phyloP scores from a whole-genome alignment of 352 stramenopile genomes.

The Phytophthora hybrid region DNA sequence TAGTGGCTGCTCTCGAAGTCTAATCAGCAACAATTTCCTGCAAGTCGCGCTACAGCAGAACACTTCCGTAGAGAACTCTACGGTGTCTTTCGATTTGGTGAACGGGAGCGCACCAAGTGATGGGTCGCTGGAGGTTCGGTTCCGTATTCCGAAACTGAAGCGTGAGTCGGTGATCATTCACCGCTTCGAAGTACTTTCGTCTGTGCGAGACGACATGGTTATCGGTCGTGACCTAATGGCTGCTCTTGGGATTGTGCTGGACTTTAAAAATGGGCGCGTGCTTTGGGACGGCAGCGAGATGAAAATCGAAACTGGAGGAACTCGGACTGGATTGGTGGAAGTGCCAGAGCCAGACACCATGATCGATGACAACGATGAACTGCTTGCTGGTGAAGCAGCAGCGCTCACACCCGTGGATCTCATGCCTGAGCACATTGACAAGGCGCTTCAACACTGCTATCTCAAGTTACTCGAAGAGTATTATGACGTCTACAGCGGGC shows the following conservation, averaged over 20 bases:
- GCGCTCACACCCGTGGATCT: slow-evolving; percentile 2
- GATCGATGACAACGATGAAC: neutral
- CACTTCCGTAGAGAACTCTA: neutral
- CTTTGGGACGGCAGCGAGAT: neutral
- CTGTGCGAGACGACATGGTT: neutral
- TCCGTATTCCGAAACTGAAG: slow-evolving; percentile 9
- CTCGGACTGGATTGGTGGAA: neutral
- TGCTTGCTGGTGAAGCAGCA: neutral
- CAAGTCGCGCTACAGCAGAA: neutral
- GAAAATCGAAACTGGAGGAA: neutral
- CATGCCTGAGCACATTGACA: neutral
- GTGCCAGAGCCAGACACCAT: neutral
- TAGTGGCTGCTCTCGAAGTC: slow-evolving; percentile 5
- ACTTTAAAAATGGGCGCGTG: neutral
- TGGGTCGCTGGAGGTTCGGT: neutral
- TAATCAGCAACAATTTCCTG: neutral
- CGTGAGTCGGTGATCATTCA: slow-evolving; percentile 4
- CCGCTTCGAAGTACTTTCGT: neutral
- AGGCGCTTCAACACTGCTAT: slow-evolving; percentile 7
- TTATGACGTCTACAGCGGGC: slow-evolving; percentile 6
- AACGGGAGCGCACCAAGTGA: neutral
- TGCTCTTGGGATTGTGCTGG: neutral
- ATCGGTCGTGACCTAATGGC: neutral
- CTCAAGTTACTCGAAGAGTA: slow-evolving; percentile 5
- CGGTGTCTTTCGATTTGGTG: neutral